Percentiles rank a stretch among this genome's conserved stretches.
These are phyloP conservation scores for Solanum arcanum DNA, from an alignment of 257 asterid species.

Conservation along the genomic window DNA sequence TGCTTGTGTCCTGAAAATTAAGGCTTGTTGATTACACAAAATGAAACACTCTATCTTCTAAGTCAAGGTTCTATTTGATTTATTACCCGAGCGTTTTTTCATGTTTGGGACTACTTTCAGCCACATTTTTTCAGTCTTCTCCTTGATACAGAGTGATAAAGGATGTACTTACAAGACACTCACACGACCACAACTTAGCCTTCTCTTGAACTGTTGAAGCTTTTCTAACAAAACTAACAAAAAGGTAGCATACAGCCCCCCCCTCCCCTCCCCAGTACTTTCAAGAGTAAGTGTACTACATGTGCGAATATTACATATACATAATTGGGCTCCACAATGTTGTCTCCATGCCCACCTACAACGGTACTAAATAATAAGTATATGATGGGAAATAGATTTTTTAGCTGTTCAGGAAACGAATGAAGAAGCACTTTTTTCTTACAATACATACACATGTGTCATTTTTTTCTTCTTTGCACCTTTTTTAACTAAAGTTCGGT, in stretches of 20 bases:
- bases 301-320: background rate
- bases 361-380: background rate
- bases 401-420: background rate
- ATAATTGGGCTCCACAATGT: background rate
- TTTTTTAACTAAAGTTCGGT: background rate
- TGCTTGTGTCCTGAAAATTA: background rate
- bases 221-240: background rate
- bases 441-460: background rate
- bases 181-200: background rate
- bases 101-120: background rate
- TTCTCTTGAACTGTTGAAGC: background rate
- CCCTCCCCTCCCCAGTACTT: background rate
- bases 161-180: background rate
- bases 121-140: background rate
- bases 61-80: background rate
- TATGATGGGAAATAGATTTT: background rate
- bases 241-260: background rate
- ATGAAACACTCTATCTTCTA: background rate
- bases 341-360: background rate
- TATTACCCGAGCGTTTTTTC: background rate
- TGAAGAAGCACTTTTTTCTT: background rate
- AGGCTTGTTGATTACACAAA: background rate
- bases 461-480: background rate
- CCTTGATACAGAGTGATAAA: background rate
- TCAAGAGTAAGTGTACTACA: background rate